phyloP scores from a whole-genome alignment of 306 rosid genomes.

The Hippophae gyantsensis region DNA sequence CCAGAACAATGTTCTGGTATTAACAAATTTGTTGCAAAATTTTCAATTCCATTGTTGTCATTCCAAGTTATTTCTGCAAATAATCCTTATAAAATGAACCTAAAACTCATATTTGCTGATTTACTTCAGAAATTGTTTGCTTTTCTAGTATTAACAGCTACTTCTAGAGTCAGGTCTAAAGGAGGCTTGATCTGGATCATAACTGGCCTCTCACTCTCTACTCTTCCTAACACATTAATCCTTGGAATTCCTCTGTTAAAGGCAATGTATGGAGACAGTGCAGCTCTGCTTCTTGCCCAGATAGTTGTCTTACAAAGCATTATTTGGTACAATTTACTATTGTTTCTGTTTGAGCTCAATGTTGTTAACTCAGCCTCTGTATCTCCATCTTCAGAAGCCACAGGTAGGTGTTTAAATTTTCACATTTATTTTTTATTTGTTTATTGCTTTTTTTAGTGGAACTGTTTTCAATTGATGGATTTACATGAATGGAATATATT shows the following conservation, averaged over 20 bases:
- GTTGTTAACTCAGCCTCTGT: slow-evolving; percentile 55
- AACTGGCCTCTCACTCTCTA: slow-evolving; percentile 72
- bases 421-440: background rate
- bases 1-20: slow-evolving; percentile 91
- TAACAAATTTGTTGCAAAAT: slow-evolving; percentile 84
- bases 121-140: slow-evolving; percentile 61
- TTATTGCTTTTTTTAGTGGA: background rate
- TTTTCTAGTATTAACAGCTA: slow-evolving; percentile 30
- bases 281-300: slow-evolving; percentile 50
- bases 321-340: slow-evolving; percentile 67
- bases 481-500: background rate
- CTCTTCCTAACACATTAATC: slow-evolving; percentile 88
- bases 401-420: slow-evolving; percentile 37
- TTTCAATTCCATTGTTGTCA: slow-evolving; percentile 81
- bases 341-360: slow-evolving; percentile 72
- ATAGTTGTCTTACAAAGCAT: slow-evolving; percentile 82
- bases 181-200: slow-evolving; percentile 62
- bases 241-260: slow-evolving; percentile 79
- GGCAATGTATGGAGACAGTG: slow-evolving; percentile 78
- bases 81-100: slow-evolving; percentile 70
- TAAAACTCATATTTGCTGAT: slow-evolving; percentile 56
- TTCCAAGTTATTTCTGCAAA: slow-evolving; percentile 76
- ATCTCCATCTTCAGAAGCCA: slow-evolving; percentile 43
- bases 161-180: slow-evolving; percentile 39
- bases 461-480: too few species aligned